These are phyloP conservation scores for Neonectria punicea DNA, from an alignment of 2,329 filamentous ascomycete genomes.

Conservation along the genomic window DNA sequence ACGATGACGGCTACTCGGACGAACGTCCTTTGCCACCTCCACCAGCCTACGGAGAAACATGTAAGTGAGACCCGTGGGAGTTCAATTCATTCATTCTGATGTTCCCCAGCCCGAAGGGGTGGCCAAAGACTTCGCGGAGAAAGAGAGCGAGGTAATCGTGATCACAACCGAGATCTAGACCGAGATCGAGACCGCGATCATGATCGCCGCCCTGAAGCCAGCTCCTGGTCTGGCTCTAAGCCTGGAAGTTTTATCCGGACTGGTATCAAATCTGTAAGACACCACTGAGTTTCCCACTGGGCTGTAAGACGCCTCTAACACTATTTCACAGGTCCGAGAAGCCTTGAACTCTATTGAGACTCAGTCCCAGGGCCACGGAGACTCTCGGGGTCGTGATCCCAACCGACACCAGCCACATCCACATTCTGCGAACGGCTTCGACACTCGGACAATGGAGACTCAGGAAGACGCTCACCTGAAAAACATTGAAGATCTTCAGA, in stretches of 20 bases:
- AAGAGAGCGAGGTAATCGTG: neutral
- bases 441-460: neutral
- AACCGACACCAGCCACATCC: neutral
- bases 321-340: too few species aligned
- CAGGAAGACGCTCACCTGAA: neutral
- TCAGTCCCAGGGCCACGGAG: too few species aligned
- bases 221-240: too few species aligned
- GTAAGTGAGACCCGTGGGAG: neutral
- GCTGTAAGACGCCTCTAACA: too few species aligned
- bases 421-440: neutral
- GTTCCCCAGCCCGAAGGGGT: neutral
- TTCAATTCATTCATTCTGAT: neutral
- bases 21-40: neutral
- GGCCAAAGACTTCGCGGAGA: too few species aligned
- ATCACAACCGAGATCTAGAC: neutral
- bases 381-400: too few species aligned
- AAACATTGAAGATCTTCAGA: neutral
- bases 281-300: too few species aligned
- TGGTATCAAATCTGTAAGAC: too few species aligned
- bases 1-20: neutral
- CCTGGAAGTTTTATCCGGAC: too few species aligned
- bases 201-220: too few species aligned
- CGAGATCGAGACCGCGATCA: too few species aligned
- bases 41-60: neutral
- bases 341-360: too few species aligned